phyloP scores from a whole-genome alignment of 2,329 filamentous ascomycete genomes.

The Sordariomycetes sp. region DNA sequence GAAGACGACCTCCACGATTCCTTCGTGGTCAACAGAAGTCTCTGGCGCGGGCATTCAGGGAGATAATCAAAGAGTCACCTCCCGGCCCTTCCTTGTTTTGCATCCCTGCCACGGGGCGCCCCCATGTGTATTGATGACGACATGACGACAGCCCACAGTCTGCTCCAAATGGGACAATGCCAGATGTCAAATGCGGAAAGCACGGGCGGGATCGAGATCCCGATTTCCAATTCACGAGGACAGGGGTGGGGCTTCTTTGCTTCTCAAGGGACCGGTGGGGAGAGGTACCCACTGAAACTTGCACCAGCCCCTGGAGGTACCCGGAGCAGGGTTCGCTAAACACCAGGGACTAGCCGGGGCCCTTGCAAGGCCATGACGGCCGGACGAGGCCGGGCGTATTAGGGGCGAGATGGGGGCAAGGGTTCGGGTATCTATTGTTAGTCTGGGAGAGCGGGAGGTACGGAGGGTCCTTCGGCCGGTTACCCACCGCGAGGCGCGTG shows the following conservation, averaged over 20 bases:
- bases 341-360: background rate
- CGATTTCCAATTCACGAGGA: background rate
- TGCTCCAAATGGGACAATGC: background rate
- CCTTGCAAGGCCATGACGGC: background rate
- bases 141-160: background rate
- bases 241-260: background rate
- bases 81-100: background rate
- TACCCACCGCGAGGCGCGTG: too few relatives aligned
- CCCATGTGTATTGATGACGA: background rate
- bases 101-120: background rate
- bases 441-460: background rate
- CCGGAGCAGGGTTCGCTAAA: background rate
- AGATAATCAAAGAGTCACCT: background rate
- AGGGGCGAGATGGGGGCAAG: background rate
- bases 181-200: conserved; percentile 3
- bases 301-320: background rate
- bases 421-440: background rate
- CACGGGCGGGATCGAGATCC: background rate
- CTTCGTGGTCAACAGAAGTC: background rate
- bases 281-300: background rate
- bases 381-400: background rate
- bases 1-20: too few relatives aligned
- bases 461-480: background rate
- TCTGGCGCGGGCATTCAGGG: background rate
- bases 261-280: background rate